Evolutionary conservation across 495 filamentous ascomycete species (phyloP).

Genomic region (Annulohypoxylon bovei): DNA sequence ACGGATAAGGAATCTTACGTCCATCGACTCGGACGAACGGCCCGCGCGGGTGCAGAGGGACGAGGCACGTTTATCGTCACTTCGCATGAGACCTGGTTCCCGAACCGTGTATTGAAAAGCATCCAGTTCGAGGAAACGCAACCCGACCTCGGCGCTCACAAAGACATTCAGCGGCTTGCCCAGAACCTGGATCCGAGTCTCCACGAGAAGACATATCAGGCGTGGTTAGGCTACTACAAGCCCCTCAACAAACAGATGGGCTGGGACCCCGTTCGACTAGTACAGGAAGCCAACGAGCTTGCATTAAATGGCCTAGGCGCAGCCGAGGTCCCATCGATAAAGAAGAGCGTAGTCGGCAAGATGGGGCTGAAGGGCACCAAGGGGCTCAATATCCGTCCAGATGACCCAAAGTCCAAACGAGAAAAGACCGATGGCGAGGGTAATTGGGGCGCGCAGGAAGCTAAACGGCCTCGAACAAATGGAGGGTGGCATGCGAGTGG

Average conservation of each 20-base stretch:
- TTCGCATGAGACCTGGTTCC: constrained; percentile 68
- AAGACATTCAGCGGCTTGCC: constrained; percentile 37
- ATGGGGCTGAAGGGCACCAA: constrained; percentile 62
- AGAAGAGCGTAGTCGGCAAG: constrained; percentile 59
- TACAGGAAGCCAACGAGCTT: constrained; percentile 57
- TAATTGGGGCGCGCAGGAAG: not conserved
- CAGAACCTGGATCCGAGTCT: constrained; percentile 23
- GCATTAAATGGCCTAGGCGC: constrained; percentile 55
- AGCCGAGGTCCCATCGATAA: constrained; percentile 56
- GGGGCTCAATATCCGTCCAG: constrained; percentile 49
- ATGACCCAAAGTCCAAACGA: constrained; percentile 29
- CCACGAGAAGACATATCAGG: constrained; percentile 49
- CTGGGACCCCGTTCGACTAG: constrained; percentile 51
- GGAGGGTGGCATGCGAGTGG: no score
- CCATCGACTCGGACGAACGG: constrained; percentile 78
- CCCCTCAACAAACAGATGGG: constrained; percentile 54
- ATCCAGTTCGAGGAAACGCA: constrained; percentile 45
- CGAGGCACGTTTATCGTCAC: constrained; percentile 72
- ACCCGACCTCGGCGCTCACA: constrained; percentile 45
- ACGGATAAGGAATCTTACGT: constrained; percentile 72
- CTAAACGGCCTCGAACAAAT: not conserved
- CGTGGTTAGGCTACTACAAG: constrained; percentile 63
- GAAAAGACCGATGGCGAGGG: not conserved
- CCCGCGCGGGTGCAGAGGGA: constrained; percentile 74
- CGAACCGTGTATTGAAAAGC: constrained; percentile 51